Percentiles rank a stretch among this genome's conserved stretches.
phyloP scores from a whole-genome alignment of 2,329 filamentous ascomycete species.

The Colletotrichum truncatum region DNA sequence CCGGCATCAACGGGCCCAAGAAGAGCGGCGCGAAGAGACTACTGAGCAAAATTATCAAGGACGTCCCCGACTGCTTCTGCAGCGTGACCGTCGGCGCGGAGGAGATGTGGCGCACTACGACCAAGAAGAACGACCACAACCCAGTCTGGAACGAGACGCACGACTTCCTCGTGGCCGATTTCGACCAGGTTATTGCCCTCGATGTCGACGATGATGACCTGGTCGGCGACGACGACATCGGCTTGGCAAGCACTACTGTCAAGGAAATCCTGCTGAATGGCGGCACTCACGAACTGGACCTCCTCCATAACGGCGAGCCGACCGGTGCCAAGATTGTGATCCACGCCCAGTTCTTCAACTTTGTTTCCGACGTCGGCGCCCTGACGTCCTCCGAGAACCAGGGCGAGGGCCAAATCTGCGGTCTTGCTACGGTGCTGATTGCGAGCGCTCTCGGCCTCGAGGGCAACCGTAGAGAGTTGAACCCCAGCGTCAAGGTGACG shows the following conservation, averaged over 20 bases:
- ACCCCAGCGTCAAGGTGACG: constrained; percentile 53
- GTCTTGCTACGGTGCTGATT: constrained; percentile 52
- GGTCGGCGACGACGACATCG: constrained; percentile 53
- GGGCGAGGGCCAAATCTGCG: constrained; percentile 44
- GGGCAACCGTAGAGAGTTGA: constrained; percentile 52
- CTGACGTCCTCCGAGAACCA: constrained; percentile 37
- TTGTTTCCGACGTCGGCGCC: constrained; percentile 45
- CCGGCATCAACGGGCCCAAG: constrained; percentile 45
- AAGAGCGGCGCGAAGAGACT: constrained; percentile 44
- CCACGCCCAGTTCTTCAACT: constrained; percentile 50
- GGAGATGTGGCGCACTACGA: constrained; percentile 51
- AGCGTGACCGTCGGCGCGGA: constrained; percentile 54
- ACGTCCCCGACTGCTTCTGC: constrained; percentile 56
- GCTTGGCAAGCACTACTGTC: constrained; percentile 48
- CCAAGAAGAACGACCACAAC: constrained; percentile 47
- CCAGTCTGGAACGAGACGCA: constrained; percentile 58
- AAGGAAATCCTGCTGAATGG: constrained; percentile 51
- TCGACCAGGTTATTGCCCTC: constrained; percentile 50
- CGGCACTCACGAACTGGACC: constrained; percentile 49
- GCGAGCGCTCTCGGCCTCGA: constrained; percentile 51
- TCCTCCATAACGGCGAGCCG: constrained; percentile 47
- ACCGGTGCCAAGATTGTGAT: constrained; percentile 46
- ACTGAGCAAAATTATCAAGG: constrained; percentile 52
- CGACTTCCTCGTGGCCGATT: constrained; percentile 56
- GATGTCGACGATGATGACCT: constrained; percentile 55